Conservation (phyloP, 257 asterid genomes). For the Haberlea rhodopensis region DNA sequence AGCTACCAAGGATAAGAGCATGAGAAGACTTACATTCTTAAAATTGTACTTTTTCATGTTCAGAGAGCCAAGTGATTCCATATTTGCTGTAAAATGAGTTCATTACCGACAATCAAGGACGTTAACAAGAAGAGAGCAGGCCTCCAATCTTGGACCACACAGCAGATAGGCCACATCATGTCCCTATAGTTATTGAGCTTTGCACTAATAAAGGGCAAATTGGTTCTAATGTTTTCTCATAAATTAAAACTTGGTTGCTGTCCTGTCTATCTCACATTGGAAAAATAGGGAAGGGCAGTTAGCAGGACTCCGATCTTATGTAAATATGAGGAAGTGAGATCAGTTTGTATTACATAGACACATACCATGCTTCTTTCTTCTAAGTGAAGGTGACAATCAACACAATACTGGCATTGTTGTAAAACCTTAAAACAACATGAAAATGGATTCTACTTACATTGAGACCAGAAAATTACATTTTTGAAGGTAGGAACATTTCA, state of each 20-base stretch:
- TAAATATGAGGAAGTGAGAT: neutral
- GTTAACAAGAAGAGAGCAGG: neutral
- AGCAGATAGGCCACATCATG: neutral
- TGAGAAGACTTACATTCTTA: too few relatives aligned
- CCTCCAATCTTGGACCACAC: neutral
- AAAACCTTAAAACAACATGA: neutral
- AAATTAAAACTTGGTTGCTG: neutral
- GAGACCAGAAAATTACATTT: neutral
- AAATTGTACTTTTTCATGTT: neutral
- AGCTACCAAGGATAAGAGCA: too few relatives aligned
- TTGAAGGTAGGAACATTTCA: neutral
- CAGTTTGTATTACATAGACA: neutral
- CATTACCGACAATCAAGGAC: neutral
- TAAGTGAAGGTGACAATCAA: neutral
- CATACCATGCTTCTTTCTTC: neutral
- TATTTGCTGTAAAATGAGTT: neutral
- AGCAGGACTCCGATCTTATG: neutral
- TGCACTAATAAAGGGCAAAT: neutral
- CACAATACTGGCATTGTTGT: too few relatives aligned
- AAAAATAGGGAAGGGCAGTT: neutral
- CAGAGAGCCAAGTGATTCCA: neutral
- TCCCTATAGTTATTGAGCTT: neutral
- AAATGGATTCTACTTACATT: neutral
- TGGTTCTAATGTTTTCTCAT: neutral
- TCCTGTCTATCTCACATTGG: neutral